Evolutionary conservation across 495 filamentous ascomycete species (phyloP).

Genomic region (Xylaria cubensis): DNA sequence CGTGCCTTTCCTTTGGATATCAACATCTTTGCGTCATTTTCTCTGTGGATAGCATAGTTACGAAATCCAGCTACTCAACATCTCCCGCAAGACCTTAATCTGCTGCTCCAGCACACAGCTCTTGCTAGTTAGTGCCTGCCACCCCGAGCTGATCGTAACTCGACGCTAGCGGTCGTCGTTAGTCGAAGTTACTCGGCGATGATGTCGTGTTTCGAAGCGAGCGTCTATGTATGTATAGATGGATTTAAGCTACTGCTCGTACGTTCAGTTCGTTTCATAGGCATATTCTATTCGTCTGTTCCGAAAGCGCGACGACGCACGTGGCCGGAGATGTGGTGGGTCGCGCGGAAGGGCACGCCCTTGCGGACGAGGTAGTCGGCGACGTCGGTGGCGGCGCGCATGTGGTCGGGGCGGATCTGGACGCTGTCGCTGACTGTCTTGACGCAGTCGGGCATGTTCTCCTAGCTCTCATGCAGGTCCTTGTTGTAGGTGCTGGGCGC

Average conservation of each 20-base stretch:
- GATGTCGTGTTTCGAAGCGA: constrained; percentile 78
- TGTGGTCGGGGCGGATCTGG: no score
- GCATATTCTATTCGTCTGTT: constrained; percentile 62
- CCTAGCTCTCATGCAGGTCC: no score
- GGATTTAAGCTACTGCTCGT: constrained; percentile 70
- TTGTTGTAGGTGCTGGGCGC: no score
- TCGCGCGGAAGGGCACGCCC: constrained; percentile 66
- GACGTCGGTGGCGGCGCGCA: no score
- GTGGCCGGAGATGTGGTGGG: constrained; percentile 88
- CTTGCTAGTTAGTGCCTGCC: constrained; percentile 75
- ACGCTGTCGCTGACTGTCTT: no score
- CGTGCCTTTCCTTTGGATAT: not conserved
- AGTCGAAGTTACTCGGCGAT: constrained; percentile 70
- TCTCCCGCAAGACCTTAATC: constrained; percentile 71
- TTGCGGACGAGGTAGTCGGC: constrained; percentile 57
- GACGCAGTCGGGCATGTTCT: no score
- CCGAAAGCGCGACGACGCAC: constrained; percentile 71
- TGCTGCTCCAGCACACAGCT: constrained; percentile 80
- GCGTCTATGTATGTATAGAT: constrained; percentile 57
- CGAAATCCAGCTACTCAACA: constrained; percentile 38
- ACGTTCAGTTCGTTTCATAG: constrained; percentile 80
- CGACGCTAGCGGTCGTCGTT: constrained; percentile 76
- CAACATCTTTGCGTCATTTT: not conserved
- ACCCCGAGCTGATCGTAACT: constrained; percentile 80
- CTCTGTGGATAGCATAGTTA: not conserved